Base-by-base conservation (phyloP, 805 yeast genomes). In the Nakazawaea ernobii region DNA sequence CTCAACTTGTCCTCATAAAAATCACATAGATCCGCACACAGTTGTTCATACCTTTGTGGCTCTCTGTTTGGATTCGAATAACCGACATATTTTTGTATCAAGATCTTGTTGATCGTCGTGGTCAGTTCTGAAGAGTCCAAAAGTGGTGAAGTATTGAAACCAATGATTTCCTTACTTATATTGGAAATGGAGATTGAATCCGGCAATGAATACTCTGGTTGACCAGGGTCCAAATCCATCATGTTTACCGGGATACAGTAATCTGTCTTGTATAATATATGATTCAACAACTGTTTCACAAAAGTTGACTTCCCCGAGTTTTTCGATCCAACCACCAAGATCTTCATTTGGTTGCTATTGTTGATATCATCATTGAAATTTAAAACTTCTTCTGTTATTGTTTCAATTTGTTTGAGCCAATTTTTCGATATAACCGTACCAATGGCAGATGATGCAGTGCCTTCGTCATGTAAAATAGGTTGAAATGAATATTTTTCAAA, bases 191-290 rank as follows among this genome's bases (percentile, higher is more conserved):
- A 79, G 2, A 90, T 63, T 38, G 84, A 76, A 30, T 84, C 90
- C 0, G 96, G 94, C 8, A 69, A 68, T 0, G 90, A 80, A 52
- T 74, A 80, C 56, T 86, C 95, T 0, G 95, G 80, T 59, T 90
- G 96, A 0, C 95, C 96, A 0, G 97, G 96, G 59, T 91, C 98
- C 1, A 88, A 59, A 55, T 91, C 97, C 36, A 91, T 54, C 35
- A 81, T 74, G 17, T 74, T 70, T 2, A 82, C 64, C 0, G 66
- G 59, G 0, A 59, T 48, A 1, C 54, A 49, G 5, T 53, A 39
- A 1, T 55, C 53, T 0, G 45, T 35, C 4, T 61, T 57, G 7
- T 57, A 48, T 4, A 77, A 56, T 1, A 80, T 54, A 20, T 65
- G 65, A 54, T 86, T 85, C 4, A 78, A 47, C 6, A 88, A 59